A percentile compares a stretch with the other conserved stretches of the same genome.
Conservation (phyloP, 768 basidiomycete species). For the Mycena galericulata region DNA sequence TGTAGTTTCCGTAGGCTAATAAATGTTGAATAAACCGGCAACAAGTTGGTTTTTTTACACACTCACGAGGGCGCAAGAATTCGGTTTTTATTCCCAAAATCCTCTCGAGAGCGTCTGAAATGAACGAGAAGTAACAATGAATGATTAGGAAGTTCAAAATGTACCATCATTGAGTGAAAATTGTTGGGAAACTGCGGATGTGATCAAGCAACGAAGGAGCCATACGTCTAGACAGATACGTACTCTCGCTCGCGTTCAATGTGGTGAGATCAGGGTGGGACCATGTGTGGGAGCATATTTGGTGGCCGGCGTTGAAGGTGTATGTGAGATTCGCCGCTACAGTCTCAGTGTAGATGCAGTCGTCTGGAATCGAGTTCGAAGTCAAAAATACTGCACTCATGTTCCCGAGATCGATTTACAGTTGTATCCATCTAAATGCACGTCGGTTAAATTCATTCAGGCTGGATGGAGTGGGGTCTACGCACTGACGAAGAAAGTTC, state of each 20-base stretch:
- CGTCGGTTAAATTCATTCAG: background rate
- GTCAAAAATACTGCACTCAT: background rate
- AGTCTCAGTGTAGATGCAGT: slow-evolving; percentile 42
- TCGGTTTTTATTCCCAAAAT: slow-evolving; percentile 41
- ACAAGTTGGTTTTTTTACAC: background rate
- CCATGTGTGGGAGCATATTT: slow-evolving; percentile 49
- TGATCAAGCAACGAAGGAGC: background rate
- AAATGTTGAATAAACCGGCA: background rate
- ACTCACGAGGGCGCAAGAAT: slow-evolving; percentile 44
- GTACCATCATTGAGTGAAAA: slow-evolving; percentile 12
- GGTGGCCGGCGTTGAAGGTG: slow-evolving; percentile 42
- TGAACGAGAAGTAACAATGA: too few species aligned
- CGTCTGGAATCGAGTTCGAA: slow-evolving; percentile 30
- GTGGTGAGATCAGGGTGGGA: slow-evolving; percentile 40
- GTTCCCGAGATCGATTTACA: slow-evolving; percentile 10
- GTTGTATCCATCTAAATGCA: slow-evolving; percentile 35
- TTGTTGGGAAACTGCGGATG: slow-evolving; percentile 14
- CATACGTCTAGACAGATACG: background rate
- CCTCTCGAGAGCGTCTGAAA: slow-evolving; percentile 37
- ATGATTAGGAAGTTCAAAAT: background rate
- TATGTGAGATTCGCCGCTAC: slow-evolving; percentile 32
- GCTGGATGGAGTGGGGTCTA: background rate
- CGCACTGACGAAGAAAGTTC: slow-evolving; percentile 50
- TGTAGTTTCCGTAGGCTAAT: slow-evolving; percentile 35
- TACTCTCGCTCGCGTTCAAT: slow-evolving; percentile 31